These are phyloP conservation scores for Lachnum nothofagi DNA, from an alignment of 2,329 filamentous ascomycete species.

Conservation along the genomic window DNA sequence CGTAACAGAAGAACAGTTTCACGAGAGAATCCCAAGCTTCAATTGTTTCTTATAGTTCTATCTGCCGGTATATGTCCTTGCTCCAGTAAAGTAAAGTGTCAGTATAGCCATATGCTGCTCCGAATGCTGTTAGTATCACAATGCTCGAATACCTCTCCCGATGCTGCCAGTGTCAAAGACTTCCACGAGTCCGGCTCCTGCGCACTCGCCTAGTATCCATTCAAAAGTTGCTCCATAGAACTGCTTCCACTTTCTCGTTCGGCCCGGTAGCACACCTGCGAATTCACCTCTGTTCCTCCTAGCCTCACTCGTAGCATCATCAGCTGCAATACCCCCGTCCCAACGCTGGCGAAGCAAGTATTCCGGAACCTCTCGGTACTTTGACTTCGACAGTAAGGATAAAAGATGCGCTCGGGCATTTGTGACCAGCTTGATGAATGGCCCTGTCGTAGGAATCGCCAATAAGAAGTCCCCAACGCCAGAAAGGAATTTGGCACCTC, in stretches of 20 bases:
- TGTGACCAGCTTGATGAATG: slow-evolving; percentile 61
- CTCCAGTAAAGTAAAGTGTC: too few relatives aligned
- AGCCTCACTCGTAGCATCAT: slow-evolving; percentile 41
- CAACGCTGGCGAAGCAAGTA: slow-evolving; percentile 60
- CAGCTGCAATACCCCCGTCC: slow-evolving; percentile 57
- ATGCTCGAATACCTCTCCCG: slow-evolving; percentile 56
- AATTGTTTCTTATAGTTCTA: too few relatives aligned
- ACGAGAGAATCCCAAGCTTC: too few relatives aligned
- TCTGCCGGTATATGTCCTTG: too few relatives aligned
- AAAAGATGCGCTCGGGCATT: slow-evolving; percentile 58
- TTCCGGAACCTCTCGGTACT: slow-evolving; percentile 59
- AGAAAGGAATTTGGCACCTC: slow-evolving; percentile 25
- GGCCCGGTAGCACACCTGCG: slow-evolving; percentile 51
- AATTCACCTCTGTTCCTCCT: slow-evolving; percentile 53
- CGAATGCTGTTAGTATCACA: slow-evolving; percentile 19
- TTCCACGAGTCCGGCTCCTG: slow-evolving; percentile 66
- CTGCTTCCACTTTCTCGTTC: slow-evolving; percentile 64
- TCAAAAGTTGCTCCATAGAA: slow-evolving; percentile 66
- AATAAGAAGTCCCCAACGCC: slow-evolving; percentile 43
- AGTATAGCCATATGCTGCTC: too few relatives aligned
- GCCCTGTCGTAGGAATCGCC: slow-evolving; percentile 61
- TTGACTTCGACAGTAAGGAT: slow-evolving; percentile 52
- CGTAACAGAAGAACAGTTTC: too few relatives aligned
- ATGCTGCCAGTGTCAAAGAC: slow-evolving; percentile 71
- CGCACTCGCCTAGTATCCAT: slow-evolving; percentile 66